A percentile compares a stretch with the other conserved stretches of the same genome.
Conservation (phyloP, 768 basidiomycete species). For the Lentinula aciculospora region DNA sequence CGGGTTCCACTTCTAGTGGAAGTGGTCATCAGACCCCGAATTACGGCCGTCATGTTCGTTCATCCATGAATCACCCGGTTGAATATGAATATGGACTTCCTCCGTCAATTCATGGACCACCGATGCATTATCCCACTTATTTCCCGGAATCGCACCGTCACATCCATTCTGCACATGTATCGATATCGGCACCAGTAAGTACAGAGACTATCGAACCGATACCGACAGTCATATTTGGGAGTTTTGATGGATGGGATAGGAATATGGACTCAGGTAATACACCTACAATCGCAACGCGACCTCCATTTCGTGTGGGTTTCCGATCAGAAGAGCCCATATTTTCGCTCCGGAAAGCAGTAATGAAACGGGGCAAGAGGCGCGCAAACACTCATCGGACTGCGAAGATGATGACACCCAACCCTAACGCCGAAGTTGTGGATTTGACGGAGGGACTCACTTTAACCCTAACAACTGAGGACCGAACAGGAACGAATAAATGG, state of each 20-base stretch:
- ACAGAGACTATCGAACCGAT: background rate
- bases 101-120: background rate
- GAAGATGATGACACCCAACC: background rate
- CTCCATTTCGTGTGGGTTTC: background rate
- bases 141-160: background rate
- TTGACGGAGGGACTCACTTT: conserved; percentile 17
- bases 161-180: background rate
- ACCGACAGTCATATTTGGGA: background rate
- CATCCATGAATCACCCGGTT: background rate
- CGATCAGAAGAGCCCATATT: background rate
- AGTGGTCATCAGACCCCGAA: conserved; percentile 1
- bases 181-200: background rate
- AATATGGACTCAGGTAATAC: background rate
- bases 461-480: background rate
- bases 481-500: conserved; percentile 25
- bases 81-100: background rate
- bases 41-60: background rate
- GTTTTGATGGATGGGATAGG: background rate
- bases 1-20: background rate
- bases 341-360: background rate
- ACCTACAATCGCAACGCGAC: background rate
- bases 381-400: background rate
- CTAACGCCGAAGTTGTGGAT: conserved; percentile 21
- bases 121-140: background rate
- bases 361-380: background rate